Evolutionary conservation across 495 filamentous ascomycete genomes (phyloP).

Genomic region (Oidiodendron maius): DNA sequence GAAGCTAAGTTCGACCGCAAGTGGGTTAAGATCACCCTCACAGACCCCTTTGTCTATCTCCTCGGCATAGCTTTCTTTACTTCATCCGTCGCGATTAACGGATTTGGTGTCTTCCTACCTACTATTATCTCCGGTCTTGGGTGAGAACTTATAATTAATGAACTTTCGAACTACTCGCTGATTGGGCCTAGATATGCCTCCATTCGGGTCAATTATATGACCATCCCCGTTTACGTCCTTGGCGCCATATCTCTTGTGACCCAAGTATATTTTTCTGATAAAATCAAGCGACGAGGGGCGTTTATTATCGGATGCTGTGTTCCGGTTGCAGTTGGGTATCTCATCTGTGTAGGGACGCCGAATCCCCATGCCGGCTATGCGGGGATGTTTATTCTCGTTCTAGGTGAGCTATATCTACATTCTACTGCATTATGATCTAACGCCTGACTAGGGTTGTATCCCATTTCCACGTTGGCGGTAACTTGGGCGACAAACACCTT

Average conservation of each 20-base stretch:
- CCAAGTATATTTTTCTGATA: constrained; percentile 33
- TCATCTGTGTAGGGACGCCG: constrained; percentile 24
- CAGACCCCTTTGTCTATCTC: constrained; percentile 18
- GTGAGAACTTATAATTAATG: constrained; percentile 5
- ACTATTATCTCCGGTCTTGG: constrained; percentile 49
- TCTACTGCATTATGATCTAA: neutral
- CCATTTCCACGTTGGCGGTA: neutral
- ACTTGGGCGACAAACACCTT: constrained; percentile 15
- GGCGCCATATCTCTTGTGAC: constrained; percentile 34
- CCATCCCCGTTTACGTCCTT: constrained; percentile 31
- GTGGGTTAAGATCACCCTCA: constrained; percentile 38
- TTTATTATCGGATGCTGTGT: constrained; percentile 33
- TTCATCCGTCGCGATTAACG: constrained; percentile 47
- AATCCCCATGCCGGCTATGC: constrained; percentile 12
- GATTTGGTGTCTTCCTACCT: constrained; percentile 53
- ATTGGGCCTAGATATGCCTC: constrained; percentile 28
- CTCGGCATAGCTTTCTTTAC: constrained; percentile 38
- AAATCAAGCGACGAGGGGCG: constrained; percentile 17
- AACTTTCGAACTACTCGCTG: neutral
- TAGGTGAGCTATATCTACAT: constrained; percentile 9
- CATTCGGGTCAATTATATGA: constrained; percentile 34
- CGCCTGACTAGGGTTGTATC: neutral
- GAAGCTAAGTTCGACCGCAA: constrained; percentile 42
- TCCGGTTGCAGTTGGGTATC: constrained; percentile 45
- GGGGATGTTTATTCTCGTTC: constrained; percentile 18